Evolutionary conservation across 2,329 filamentous ascomycete genomes (phyloP).

Genomic region (Ophiostoma quercus): DNA sequence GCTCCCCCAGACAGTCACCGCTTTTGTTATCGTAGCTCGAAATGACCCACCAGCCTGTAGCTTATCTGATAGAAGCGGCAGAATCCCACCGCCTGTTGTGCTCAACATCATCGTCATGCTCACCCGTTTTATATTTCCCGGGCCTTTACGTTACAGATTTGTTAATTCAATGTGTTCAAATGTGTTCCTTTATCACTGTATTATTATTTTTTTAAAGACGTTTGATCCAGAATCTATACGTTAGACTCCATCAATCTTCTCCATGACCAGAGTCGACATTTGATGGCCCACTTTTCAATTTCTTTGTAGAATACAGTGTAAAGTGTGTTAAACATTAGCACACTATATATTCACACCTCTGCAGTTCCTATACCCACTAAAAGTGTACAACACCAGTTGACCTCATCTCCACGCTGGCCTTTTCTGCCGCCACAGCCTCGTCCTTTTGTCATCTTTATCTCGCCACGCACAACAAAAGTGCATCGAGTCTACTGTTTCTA

Average conservation of each 20-base stretch:
- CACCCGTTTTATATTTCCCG: neutral
- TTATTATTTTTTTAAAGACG: neutral
- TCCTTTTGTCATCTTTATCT: neutral
- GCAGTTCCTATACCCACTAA: neutral
- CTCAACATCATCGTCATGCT: neutral
- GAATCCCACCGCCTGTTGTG: neutral
- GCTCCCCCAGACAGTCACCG: neutral
- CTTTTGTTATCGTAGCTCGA: neutral
- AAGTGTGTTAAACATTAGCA: neutral
- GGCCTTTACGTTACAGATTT: neutral
- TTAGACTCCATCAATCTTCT: neutral
- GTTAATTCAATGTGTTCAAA: no score
- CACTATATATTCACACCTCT: neutral
- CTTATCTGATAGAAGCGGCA: constrained; percentile 4
- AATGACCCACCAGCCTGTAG: neutral
- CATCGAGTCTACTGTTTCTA: neutral
- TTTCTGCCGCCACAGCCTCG: constrained; percentile 30
- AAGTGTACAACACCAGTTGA: neutral
- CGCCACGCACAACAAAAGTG: neutral
- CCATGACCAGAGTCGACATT: neutral
- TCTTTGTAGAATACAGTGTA: neutral
- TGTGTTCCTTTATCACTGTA: neutral
- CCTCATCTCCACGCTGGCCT: constrained; percentile 43
- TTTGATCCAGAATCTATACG: neutral
- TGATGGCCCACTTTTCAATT: neutral